A percentile compares a stretch with the other conserved stretches of the same genome.
Evolutionary conservation across 768 basidiomycete genomes (phyloP).

Genomic region (Trametopsis cervina): DNA sequence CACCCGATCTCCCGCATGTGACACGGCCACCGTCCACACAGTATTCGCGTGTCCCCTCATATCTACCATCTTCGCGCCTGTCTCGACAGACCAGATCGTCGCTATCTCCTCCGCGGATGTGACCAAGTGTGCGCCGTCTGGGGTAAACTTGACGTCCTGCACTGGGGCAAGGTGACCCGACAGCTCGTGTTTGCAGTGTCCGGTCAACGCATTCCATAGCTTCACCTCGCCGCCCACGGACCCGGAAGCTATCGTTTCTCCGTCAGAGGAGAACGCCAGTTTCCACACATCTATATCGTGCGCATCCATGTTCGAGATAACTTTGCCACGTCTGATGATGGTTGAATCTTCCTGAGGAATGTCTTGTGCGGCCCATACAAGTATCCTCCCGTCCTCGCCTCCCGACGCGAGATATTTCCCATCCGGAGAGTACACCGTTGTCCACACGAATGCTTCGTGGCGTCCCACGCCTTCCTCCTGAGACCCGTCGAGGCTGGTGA

Average conservation of each 20-base stretch:
- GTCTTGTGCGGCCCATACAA: conserved; percentile 16
- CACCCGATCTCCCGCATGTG: conserved; percentile 14
- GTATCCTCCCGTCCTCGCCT: conserved; percentile 15
- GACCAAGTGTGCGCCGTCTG: conserved; percentile 12
- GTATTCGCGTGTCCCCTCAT: conserved; percentile 15
- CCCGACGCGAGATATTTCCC: conserved; percentile 18
- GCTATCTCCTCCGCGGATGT: conserved; percentile 9
- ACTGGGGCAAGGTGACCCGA: conserved; percentile 4
- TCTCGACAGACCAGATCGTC: conserved; percentile 14
- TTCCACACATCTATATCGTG: conserved; percentile 11
- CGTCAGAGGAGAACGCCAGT: conserved; percentile 19
- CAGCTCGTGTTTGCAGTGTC: neutral
- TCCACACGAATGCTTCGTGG: too few species aligned
- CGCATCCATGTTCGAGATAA: conserved; percentile 14
- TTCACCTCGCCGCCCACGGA: conserved; percentile 17
- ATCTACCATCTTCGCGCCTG: conserved; percentile 5
- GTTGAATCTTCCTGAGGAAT: too few species aligned
- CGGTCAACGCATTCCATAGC: conserved; percentile 17
- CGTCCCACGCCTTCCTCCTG: conserved; percentile 13
- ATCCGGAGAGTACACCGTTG: conserved; percentile 22
- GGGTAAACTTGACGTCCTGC: conserved; percentile 13
- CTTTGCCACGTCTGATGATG: too few species aligned
- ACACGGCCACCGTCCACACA: conserved; percentile 16
- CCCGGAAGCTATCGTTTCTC: conserved; percentile 16
- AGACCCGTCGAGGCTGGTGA: neutral